Percentiles rank a stretch among this genome's conserved stretches.
phyloP scores from a whole-genome alignment of 2,329 filamentous ascomycete species.

The Didymella arachidicola region DNA sequence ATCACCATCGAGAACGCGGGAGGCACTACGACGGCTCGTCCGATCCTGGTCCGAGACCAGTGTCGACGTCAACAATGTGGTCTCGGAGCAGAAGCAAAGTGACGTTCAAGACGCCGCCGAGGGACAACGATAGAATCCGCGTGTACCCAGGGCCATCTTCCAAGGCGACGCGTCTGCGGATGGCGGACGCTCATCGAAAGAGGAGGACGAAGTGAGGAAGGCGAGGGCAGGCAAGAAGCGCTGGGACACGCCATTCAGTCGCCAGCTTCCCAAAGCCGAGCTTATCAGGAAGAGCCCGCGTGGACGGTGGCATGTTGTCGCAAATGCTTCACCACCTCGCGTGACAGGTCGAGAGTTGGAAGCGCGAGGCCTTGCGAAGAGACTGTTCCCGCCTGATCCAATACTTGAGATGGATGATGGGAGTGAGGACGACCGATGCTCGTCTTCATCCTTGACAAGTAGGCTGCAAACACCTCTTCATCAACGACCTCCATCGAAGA shows the following conservation, averaged over 20 bases:
- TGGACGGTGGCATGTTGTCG: conserved; percentile 11
- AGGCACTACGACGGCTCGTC: conserved; percentile 17
- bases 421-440: neutral
- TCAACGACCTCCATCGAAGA: neutral
- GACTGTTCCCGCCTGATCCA: conserved; percentile 14
- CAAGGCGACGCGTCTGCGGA: conserved; percentile 22
- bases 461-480: neutral
- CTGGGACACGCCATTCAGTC: conserved; percentile 40
- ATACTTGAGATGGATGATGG: neutral
- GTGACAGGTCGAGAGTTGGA: conserved; percentile 14
- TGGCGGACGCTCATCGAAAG: conserved; percentile 11
- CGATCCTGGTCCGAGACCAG: conserved; percentile 7
- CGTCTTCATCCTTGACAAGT: neutral
- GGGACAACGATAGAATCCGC: conserved; percentile 1
- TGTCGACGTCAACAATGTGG: neutral
- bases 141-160: conserved; percentile 1
- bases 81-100: conserved; percentile 7
- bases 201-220: conserved; percentile 3
- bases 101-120: neutral
- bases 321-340: conserved; percentile 5
- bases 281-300: neutral
- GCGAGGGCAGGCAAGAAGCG: conserved; percentile 28
- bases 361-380: conserved; percentile 7
- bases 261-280: conserved; percentile 1
- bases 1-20: conserved; percentile 2